Conservation (phyloP, 768 basidiomycete species). For the Podaxis pistillaris region DNA sequence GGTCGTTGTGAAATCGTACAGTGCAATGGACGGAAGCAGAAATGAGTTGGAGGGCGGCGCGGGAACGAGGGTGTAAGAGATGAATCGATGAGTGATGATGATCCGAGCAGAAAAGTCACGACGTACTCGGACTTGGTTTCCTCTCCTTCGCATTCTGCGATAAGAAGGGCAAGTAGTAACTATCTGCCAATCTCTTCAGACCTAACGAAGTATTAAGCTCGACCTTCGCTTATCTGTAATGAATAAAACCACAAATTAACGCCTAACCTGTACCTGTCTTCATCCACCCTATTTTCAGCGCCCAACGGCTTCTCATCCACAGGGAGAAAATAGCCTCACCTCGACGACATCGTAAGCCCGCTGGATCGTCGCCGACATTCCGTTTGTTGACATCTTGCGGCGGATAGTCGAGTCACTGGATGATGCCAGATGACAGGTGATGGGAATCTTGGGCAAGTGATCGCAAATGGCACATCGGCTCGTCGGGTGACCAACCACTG, state of each 20-base stretch:
- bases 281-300: background rate
- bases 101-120: slow-evolving; percentile 8
- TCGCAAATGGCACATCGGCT: background rate
- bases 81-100: background rate
- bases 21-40: background rate
- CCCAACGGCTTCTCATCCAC: background rate
- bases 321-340: background rate
- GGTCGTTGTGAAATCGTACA: background rate
- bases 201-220: background rate
- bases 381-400: background rate
- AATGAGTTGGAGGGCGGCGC: too few relatives aligned
- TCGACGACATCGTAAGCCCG: background rate
- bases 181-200: slow-evolving; percentile 42
- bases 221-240: background rate
- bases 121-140: slow-evolving; percentile 63
- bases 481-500: background rate
- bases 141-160: slow-evolving; percentile 61
- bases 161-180: slow-evolving; percentile 58
- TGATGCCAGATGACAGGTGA: background rate
- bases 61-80: background rate
- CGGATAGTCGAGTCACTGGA: background rate
- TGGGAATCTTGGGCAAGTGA: background rate
- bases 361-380: background rate
- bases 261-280: slow-evolving; percentile 7
- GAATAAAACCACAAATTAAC: too few relatives aligned